Percentiles rank a stretch among this genome's conserved stretches.
phyloP scores from a whole-genome alignment of 2,329 filamentous ascomycete species.

The Pyricularia sp. region DNA sequence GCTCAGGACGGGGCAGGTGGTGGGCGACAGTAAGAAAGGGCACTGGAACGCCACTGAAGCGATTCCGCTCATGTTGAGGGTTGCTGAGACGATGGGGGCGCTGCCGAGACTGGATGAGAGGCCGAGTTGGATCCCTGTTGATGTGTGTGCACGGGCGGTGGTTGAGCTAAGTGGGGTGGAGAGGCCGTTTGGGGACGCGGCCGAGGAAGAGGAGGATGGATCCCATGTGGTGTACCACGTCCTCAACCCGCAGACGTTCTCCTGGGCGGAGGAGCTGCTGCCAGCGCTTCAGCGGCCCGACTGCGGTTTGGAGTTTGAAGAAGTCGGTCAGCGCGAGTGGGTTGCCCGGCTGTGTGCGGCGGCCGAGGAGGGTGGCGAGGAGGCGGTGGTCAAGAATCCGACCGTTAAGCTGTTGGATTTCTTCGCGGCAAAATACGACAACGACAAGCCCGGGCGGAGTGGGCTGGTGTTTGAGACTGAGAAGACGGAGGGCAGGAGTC shows the following conservation, averaged over 20 bases:
- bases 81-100: constrained; percentile 29
- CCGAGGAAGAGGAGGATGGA: constrained; percentile 12
- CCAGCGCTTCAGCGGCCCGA: constrained; percentile 27
- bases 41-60: constrained; percentile 42
- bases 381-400: constrained; percentile 29
- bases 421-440: constrained; percentile 36
- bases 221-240: constrained; percentile 30
- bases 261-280: constrained; percentile 40
- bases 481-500: constrained; percentile 21
- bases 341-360: constrained; percentile 27
- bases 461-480: constrained; percentile 28
- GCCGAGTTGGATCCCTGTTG: constrained; percentile 35
- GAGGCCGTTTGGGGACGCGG: neutral
- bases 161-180: constrained; percentile 22
- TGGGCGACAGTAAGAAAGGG: constrained; percentile 35
- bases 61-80: constrained; percentile 41
- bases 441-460: constrained; percentile 25
- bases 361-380: constrained; percentile 14
- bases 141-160: constrained; percentile 30
- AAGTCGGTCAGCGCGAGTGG: constrained; percentile 33
- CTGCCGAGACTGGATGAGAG: constrained; percentile 36
- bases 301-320: constrained; percentile 34
- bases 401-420: constrained; percentile 44
- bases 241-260: constrained; percentile 34
- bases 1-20: constrained; percentile 40